A percentile compares a stretch with the other conserved stretches of the same genome.
Evolutionary conservation across 176 grass and related monocot species (phyloP).

Genomic region (Lolium multiflorum): DNA sequence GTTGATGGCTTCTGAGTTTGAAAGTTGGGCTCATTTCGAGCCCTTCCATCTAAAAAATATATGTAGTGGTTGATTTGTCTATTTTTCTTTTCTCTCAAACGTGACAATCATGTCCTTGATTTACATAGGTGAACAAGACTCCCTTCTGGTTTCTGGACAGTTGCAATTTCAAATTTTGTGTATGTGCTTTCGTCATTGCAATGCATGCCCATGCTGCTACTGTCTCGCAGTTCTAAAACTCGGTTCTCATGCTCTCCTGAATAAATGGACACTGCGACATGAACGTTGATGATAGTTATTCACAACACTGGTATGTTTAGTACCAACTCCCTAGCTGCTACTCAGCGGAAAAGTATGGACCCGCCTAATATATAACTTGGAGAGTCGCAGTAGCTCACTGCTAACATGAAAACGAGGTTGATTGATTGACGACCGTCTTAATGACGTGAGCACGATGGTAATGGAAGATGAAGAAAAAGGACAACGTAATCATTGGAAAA

Average conservation of each 20-base stretch:
- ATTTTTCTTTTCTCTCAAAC: too few species aligned
- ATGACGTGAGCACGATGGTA: background rate
- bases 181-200: background rate
- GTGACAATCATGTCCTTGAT: too few species aligned
- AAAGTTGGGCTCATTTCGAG: too few species aligned
- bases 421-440: background rate
- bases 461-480: background rate
- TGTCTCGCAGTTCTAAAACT: background rate
- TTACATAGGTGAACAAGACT: too few species aligned
- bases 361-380: background rate
- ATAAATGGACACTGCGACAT: conserved; percentile 17
- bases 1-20: too few species aligned
- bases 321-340: background rate
- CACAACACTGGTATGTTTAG: background rate
- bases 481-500: background rate
- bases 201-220: background rate
- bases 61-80: too few species aligned
- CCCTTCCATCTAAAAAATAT: too few species aligned
- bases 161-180: background rate
- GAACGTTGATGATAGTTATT: conserved; percentile 12
- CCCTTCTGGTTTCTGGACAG: too few species aligned
- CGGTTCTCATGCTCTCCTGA: too few species aligned
- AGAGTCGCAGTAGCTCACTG: background rate
- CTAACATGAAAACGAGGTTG: background rate
- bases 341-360: background rate